Conservation (phyloP, 2,329 filamentous ascomycete species). For the Zarea fungicola region DNA sequence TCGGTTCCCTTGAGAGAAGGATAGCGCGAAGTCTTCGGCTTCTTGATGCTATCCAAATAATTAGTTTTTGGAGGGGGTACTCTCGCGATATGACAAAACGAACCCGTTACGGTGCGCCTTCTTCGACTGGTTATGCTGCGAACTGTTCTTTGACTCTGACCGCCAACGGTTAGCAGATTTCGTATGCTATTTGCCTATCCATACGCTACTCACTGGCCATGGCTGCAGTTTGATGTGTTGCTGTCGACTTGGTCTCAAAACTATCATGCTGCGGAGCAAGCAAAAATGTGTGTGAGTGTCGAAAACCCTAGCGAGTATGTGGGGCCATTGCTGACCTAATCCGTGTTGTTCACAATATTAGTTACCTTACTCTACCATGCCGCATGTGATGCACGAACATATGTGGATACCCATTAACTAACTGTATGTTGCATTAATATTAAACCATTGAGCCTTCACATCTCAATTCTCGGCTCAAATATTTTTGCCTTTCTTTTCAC, state of each 20-base stretch:
- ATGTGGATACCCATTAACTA: no score
- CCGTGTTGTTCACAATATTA: no score
- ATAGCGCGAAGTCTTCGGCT: conserved; percentile 98
- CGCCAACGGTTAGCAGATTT: background rate
- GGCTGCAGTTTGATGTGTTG: conserved; percentile 27
- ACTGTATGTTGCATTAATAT: no score
- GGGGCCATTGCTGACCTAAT: conserved; percentile 23
- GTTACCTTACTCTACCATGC: no score
- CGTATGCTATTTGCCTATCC: background rate
- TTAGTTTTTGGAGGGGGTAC: conserved; percentile 1
- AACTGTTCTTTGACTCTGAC: conserved; percentile 99
- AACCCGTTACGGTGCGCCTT: conserved; percentile 99
- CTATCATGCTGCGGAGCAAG: conserved; percentile 20
- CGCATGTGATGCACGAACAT: no score
- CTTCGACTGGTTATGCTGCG: conserved; percentile 96
- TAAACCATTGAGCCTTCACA: no score
- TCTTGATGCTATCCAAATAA: conserved; percentile 78
- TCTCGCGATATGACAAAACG: conserved; percentile 32
- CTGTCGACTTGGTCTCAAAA: conserved; percentile 12
- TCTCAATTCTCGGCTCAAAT: no score
- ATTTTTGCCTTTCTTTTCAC: no score
- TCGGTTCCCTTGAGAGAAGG: conserved; percentile 98
- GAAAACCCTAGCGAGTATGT: conserved; percentile 19
- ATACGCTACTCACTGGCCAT: conserved; percentile 34
- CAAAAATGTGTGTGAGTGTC: conserved; percentile 17